phyloP scores from a whole-genome alignment of 345 rosid species.

The Eucalyptus erythrocorys region DNA sequence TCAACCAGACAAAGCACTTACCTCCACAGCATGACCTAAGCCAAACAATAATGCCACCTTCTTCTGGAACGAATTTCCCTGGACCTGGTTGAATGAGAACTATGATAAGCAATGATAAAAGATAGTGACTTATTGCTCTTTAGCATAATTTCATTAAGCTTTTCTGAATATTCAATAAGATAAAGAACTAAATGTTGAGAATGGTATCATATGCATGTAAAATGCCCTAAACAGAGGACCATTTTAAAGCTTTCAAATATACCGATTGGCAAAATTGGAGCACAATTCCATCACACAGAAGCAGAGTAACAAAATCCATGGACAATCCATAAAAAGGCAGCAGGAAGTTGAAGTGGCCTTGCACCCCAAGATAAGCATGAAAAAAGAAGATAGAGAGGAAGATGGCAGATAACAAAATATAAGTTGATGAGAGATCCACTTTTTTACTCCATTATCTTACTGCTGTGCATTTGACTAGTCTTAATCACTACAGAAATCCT shows the following conservation, averaged over 20 bases:
- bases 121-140: background rate
- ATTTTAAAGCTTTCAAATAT: background rate
- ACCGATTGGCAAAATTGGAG: background rate
- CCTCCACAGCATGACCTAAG: slow-evolving; percentile 58
- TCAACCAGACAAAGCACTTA: slow-evolving; percentile 8
- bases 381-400: background rate
- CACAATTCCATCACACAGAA: background rate
- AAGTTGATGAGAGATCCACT: background rate
- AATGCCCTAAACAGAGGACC: background rate
- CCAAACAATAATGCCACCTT: slow-evolving; percentile 78
- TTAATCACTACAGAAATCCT: background rate
- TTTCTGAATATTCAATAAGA: background rate
- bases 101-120: background rate
- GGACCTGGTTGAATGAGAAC: slow-evolving; percentile 39
- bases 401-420: background rate
- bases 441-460: background rate
- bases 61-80: slow-evolving; percentile 94
- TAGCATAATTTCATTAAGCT: background rate
- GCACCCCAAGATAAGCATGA: background rate
- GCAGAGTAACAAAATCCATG: background rate
- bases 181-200: background rate
- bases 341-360: background rate
- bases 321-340: background rate
- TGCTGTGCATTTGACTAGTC: background rate
- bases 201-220: background rate